Evolutionary conservation across 2,329 filamentous ascomycete species (phyloP).

Genomic region (Fusarium coffeatum): DNA sequence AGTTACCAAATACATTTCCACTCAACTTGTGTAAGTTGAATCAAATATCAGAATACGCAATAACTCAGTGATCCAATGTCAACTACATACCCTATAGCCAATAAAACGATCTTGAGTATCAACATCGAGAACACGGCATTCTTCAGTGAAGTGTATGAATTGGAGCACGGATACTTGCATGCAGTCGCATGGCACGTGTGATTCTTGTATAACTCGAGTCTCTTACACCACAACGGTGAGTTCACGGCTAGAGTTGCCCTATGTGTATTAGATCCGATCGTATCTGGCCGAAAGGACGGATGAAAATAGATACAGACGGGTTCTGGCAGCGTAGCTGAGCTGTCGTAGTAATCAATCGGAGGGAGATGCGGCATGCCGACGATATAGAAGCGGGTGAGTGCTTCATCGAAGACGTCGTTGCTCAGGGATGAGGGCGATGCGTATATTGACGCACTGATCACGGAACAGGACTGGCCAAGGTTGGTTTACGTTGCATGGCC

Average conservation of each 20-base stretch:
- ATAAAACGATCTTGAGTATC: background rate
- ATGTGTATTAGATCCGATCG: too few relatives aligned
- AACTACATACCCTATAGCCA: background rate
- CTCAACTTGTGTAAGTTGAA: too few relatives aligned
- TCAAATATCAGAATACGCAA: background rate
- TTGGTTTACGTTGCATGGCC: background rate
- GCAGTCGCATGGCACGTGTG: background rate
- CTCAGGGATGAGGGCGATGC: background rate
- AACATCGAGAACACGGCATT: background rate
- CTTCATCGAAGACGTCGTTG: slow-evolving; percentile 11
- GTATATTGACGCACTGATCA: background rate
- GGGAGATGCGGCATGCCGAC: background rate
- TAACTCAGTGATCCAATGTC: too few relatives aligned
- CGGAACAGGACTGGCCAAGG: background rate
- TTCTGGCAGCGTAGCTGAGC: background rate
- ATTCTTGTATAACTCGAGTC: slow-evolving; percentile 1
- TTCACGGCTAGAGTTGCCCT: slow-evolving; percentile 29
- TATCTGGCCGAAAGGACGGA: background rate
- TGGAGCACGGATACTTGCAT: slow-evolving; percentile 16
- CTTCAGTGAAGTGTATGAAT: background rate
- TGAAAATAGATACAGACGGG: background rate
- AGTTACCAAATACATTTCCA: background rate
- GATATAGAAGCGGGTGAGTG: background rate
- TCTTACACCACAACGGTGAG: background rate
- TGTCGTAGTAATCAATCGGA: background rate